Evolutionary conservation across 805 yeast species (phyloP), one percentile per base, ranked within the genome.

Genomic region (Tetrapisispora fleetii): DNA sequence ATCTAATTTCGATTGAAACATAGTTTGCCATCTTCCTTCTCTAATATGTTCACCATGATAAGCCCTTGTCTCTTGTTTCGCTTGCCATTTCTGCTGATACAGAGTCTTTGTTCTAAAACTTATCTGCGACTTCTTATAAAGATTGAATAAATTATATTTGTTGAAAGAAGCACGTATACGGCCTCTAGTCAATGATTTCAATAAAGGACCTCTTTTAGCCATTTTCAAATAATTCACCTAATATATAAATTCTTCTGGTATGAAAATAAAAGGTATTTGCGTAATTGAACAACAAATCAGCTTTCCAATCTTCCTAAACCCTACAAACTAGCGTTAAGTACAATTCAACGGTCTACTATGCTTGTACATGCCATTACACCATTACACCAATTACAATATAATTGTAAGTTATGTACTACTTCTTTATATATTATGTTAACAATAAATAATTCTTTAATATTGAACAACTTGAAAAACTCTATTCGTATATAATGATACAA

Each of bases 21-120:
- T 66, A 9, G 79, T 69, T 62, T 84, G 83, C 83, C 89, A 85
- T 62, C 90, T 79, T 18, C 78, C 71, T 65, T 93, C 99, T 1
- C 91, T 85, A 48, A 91, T 66, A 64, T 84, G 87, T 61, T 93
- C 98, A 58, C 99, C 99, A 65, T 91, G 99, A 66, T 91, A 91
- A 1, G 91, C 83, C 69, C 99, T 79, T 8, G 97, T 83, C 63
- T 90, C 96, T 63, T 80, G 83, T 67, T 93, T 91, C 46, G 96
- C 83, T 7, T 75, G 69, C 91, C 95, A 93, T 68, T 89, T 88
- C 67, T 91, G 95, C 68, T 87, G 95, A 69, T 75, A 93, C 50
- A 87, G 72, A n/a, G 95, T 79, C 67, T 78, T 77, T 4, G 80
- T 74, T 52, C 73, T 71, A 62, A 77, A 77, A 48, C 65, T 70